These are phyloP conservation scores for Pelargonium cotyledonis DNA, from an alignment of 441 rosid species.

Conservation along the genomic window DNA sequence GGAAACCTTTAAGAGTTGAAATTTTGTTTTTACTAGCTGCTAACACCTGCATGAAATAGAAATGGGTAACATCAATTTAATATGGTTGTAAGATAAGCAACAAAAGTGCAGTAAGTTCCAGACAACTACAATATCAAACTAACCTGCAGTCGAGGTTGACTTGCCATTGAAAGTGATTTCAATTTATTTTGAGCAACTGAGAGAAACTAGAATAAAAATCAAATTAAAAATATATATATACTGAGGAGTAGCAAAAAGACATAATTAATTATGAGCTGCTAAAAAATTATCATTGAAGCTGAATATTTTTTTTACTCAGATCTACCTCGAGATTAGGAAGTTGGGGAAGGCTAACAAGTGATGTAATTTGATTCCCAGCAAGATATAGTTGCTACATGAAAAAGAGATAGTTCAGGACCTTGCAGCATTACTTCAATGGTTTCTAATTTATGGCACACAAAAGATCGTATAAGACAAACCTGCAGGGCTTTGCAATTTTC, in stretches of 20 bases:
- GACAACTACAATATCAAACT: slow-evolving; percentile 20
- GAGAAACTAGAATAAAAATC: slow-evolving; percentile 54
- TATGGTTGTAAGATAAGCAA: slow-evolving; percentile 8
- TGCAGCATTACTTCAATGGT: slow-evolving; percentile 18
- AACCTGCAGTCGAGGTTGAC: slow-evolving; percentile 98
- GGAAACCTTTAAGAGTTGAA: slow-evolving; percentile 86
- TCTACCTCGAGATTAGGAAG: slow-evolving; percentile 96
- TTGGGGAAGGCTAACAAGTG: slow-evolving; percentile 89
- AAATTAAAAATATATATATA: slow-evolving; percentile 7
- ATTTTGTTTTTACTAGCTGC: slow-evolving; percentile 98
- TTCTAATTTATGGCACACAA: slow-evolving; percentile 10
- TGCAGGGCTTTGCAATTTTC: slow-evolving; percentile 85
- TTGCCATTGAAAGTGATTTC: slow-evolving; percentile 95
- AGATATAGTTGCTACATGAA: slow-evolving; percentile 88
- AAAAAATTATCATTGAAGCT: slow-evolving; percentile 12
- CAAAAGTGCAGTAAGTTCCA: slow-evolving; percentile 10
- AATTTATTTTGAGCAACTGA: slow-evolving; percentile 97
- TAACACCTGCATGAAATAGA: slow-evolving; percentile 51
- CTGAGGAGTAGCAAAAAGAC: slow-evolving; percentile 7
- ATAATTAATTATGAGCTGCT: slow-evolving; percentile 10
- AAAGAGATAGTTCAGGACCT: slow-evolving; percentile 25
- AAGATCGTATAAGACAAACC: slow-evolving; percentile 44
- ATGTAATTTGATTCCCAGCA: slow-evolving; percentile 98
- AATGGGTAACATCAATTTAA: slow-evolving; percentile 13
- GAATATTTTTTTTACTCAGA: slow-evolving; percentile 15